Conservation (phyloP, 352 stramenopile species). For the Stramenopiles sp. region DNA sequence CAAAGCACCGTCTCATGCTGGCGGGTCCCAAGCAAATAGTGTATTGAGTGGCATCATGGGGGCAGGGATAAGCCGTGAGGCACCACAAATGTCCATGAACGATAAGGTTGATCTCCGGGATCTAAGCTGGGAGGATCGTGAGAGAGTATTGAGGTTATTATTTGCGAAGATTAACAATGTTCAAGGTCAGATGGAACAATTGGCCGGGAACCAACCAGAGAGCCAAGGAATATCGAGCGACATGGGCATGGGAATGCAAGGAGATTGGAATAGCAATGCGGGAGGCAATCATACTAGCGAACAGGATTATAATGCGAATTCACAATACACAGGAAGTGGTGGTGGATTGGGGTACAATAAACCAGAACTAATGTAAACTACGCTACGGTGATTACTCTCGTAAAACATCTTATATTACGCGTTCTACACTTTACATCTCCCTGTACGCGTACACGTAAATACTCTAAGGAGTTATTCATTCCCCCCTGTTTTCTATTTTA, state of each 20-base stretch:
- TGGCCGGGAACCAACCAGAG: not conserved
- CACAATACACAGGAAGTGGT: not conserved
- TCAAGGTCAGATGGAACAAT: not conserved
- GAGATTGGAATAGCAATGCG: not conserved
- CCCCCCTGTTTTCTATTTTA: too few relatives aligned
- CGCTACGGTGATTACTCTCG: too few relatives aligned
- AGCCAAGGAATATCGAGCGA: not conserved
- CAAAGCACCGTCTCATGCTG: not conserved
- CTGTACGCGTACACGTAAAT: too few relatives aligned
- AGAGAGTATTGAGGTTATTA: slow-evolving; percentile 67
- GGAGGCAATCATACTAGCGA: not conserved
- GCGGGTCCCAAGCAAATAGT: not conserved
- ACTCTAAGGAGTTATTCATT: too few relatives aligned
- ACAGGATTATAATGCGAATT: not conserved
- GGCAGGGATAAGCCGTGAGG: not conserved
- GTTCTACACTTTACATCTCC: too few relatives aligned
- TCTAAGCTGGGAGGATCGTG: slow-evolving; percentile 64
- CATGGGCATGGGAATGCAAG: not conserved
- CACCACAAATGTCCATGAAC: slow-evolving; percentile 21
- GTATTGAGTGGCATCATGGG: not conserved
- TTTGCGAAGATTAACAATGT: slow-evolving; percentile 71
- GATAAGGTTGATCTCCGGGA: slow-evolving; percentile 61
- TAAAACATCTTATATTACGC: too few relatives aligned
- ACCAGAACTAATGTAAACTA: not conserved
- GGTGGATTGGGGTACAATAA: not conserved